Evolutionary conservation across 1,284 basidiomycete genomes (phyloP), one percentile per base, ranked within the genome.

Genomic region (Malassezia vespertilionis): DNA sequence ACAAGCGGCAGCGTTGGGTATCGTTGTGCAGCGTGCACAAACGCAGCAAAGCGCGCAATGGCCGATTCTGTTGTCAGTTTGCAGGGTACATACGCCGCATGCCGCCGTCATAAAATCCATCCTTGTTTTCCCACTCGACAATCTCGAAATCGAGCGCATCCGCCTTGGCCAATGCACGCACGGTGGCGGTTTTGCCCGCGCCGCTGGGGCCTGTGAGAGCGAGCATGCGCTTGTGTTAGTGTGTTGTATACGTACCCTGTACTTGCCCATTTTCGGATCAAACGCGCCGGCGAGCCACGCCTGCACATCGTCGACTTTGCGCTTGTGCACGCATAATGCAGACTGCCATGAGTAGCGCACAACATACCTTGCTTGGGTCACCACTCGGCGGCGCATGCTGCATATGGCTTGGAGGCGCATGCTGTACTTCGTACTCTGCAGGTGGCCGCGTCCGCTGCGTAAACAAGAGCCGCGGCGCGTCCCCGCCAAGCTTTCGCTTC

Each of bases 201-300:
- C 91, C 93, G 7, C 89, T 82, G 0, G 87, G 86, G 2, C 93
- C 91, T 1, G 84, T 85, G 7, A 97, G 73, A 0, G 81, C 80
- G 2, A 96, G 77, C 18, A 97, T 79, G 30, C 86, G 78, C 53
- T 53, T 34, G 9, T 6, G 31, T 35, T 6, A 35, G 32, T 15
- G 24, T 18, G 5, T 18, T 9, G 7, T 12, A 31, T 8, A 44
- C 47, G 23, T 40, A 61, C 60, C 31, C 85, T 78, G 71, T 89
- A 88, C 62, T 83, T 86, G 33, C 75, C 76, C 33, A 85, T 61
- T 52, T 79, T 79, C 1, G 78, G 80, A 0, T 78, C 77, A 27
- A 89, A 78, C 0, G 90, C 84, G 63, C 95, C 90, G 1, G 75
- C 59, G 2, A 97, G 70, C 91, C 91, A 97, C 18, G 76, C 75